phyloP scores from a whole-genome alignment of 2,329 filamentous ascomycete species.

The Periglandula ipomoeae region DNA sequence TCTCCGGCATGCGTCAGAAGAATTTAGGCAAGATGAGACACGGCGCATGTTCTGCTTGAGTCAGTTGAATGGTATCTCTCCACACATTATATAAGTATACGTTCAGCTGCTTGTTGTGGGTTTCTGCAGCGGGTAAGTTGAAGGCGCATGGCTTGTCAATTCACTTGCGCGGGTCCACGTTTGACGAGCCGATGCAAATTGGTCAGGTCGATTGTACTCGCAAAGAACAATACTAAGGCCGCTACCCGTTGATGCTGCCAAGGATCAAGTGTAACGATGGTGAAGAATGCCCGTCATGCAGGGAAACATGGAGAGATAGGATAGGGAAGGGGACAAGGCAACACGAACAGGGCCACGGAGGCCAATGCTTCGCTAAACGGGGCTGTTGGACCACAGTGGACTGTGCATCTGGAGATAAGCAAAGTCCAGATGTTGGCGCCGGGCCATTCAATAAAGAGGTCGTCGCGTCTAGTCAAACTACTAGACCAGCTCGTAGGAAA shows the following conservation, averaged over 20 bases:
- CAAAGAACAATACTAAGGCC: slow-evolving; percentile 1
- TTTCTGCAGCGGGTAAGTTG: not conserved
- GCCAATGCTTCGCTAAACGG: not conserved
- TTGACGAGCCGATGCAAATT: not conserved
- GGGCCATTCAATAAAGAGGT: too few species aligned
- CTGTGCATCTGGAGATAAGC: too few species aligned
- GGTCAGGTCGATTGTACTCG: not conserved
- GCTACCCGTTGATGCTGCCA: not conserved
- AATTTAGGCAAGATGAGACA: not conserved
- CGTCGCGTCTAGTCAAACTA: too few species aligned
- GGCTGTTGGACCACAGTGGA: not conserved
- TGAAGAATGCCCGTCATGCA: not conserved
- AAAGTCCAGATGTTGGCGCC: too few species aligned
- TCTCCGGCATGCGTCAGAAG: too few species aligned
- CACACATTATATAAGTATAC: not conserved
- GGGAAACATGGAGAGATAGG: not conserved
- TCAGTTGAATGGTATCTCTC: not conserved
- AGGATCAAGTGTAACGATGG: not conserved
- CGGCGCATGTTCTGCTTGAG: not conserved
- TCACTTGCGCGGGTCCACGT: not conserved
- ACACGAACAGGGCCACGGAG: not conserved
- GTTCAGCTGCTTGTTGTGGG: not conserved
- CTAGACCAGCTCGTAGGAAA: too few species aligned
- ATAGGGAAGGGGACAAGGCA: not conserved
- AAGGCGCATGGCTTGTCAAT: not conserved